Percentiles rank a stretch among this genome's conserved stretches.
Evolutionary conservation across 257 asterid genomes (phyloP).

Genomic region (Petunia axillaris): DNA sequence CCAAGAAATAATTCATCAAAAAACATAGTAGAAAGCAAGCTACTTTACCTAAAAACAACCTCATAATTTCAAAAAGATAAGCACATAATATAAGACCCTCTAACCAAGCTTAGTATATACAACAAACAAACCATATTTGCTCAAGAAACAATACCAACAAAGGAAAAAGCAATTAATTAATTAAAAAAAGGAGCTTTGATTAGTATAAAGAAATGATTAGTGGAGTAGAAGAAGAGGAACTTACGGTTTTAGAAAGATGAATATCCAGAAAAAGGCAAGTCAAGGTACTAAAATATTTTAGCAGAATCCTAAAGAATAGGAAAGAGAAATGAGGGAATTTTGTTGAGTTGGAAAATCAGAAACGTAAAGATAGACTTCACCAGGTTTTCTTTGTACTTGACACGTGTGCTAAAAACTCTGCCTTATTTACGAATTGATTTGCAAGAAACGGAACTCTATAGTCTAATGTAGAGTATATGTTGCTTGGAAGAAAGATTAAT

Average conservation of each 20-base stretch:
- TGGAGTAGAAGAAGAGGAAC: conserved; percentile 24
- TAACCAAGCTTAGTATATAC: neutral
- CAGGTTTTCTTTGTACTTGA: conserved; percentile 29
- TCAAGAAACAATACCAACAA: conserved; percentile 20
- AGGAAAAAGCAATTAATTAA: neutral
- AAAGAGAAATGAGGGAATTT: conserved; percentile 24
- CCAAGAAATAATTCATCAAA: conserved; percentile 23
- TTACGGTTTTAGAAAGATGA: conserved; percentile 19
- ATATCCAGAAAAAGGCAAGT: conserved; percentile 6
- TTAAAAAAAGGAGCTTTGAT: neutral
- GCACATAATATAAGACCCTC: neutral
- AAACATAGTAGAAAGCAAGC: neutral
- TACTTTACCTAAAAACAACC: conserved; percentile 2
- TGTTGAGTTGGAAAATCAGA: conserved; percentile 45
- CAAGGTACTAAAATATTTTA: neutral
- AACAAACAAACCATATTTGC: neutral
- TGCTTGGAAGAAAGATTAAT: neutral
- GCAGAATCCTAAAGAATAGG: conserved; percentile 4
- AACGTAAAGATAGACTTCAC: conserved; percentile 35
- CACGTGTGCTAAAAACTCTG: conserved; percentile 35
- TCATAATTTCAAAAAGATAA: neutral
- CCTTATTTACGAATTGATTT: neutral
- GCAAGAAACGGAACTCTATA: neutral
- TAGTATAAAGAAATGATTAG: neutral
- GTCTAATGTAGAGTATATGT: neutral